phyloP scores from a whole-genome alignment of 2,329 filamentous ascomycete genomes.

The Aspergillus sp. region DNA sequence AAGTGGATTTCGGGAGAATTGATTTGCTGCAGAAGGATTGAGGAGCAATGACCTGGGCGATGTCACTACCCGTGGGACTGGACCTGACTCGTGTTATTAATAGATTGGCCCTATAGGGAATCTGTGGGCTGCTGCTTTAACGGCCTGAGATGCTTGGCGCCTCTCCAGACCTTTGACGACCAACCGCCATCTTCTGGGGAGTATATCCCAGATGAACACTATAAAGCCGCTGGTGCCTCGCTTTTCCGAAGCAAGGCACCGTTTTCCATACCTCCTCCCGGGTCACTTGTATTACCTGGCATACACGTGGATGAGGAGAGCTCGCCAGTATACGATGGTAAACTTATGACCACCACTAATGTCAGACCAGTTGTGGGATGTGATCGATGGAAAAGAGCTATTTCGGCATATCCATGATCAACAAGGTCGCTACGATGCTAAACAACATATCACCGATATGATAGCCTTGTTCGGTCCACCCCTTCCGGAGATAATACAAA shows the following conservation, averaged over 20 bases:
- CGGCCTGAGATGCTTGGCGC: neutral
- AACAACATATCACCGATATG: slow-evolving; percentile 49
- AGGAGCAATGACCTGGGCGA: neutral
- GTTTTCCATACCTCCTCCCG: slow-evolving; percentile 30
- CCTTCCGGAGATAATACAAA: slow-evolving; percentile 40
- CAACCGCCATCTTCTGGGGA: no score
- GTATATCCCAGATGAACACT: slow-evolving; percentile 27
- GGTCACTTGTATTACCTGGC: slow-evolving; percentile 27
- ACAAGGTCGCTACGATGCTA: slow-evolving; percentile 42
- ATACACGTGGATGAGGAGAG: slow-evolving; percentile 4
- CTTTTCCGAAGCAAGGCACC: slow-evolving; percentile 32
- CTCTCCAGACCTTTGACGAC: neutral
- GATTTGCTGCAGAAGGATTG: neutral
- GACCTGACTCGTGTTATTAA: slow-evolving; percentile 3
- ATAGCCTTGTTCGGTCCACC: slow-evolving; percentile 48
- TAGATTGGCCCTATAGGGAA: neutral
- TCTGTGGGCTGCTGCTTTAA: slow-evolving; percentile 4
- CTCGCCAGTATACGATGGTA: slow-evolving; percentile 28
- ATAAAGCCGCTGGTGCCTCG: slow-evolving; percentile 24
- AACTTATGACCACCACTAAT: slow-evolving; percentile 30
- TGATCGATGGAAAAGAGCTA: slow-evolving; percentile 43
- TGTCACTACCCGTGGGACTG: neutral
- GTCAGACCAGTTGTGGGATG: slow-evolving; percentile 40
- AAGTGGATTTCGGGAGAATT: neutral
- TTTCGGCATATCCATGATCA: slow-evolving; percentile 42